phyloP scores from a whole-genome alignment of 225 moss, liverwort and hornwort species.

The Antitrichia curtipendula region DNA sequence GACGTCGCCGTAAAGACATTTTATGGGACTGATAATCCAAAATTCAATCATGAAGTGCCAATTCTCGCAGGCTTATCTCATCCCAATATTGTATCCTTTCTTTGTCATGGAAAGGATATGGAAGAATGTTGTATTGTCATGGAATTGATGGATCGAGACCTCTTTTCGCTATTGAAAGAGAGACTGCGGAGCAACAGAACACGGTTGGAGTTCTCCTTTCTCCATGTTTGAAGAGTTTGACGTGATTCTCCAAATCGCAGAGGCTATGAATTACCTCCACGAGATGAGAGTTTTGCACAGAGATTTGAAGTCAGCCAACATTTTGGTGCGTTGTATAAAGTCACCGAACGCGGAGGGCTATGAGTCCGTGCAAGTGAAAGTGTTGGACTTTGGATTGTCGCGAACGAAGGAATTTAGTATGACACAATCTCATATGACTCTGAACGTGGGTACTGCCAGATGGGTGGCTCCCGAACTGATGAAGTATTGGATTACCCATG shows the following conservation, averaged over 20 bases:
- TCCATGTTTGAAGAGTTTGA: neutral
- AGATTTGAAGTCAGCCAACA: neutral
- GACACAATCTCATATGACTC: neutral
- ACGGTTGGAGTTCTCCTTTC: neutral
- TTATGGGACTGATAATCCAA: neutral
- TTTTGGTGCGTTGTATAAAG: neutral
- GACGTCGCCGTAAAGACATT: neutral
- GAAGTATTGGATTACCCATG: rapidly evolving
- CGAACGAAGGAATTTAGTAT: neutral
- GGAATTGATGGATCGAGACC: neutral
- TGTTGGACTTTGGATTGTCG: neutral
- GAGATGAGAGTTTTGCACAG: neutral
- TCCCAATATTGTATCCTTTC: neutral
- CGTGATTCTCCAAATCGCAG: neutral
- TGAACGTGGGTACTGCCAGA: neutral
- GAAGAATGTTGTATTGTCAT: neutral
- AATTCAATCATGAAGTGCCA: neutral
- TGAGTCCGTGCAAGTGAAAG: neutral
- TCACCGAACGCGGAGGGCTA: neutral
- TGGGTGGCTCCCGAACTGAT: neutral
- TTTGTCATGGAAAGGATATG: neutral
- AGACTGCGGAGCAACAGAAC: neutral
- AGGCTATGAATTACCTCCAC: neutral
- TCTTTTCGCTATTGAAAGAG: neutral
- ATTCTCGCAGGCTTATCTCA: neutral